A percentile compares a stretch with the other conserved stretches of the same genome.
These are phyloP conservation scores for Kodamaea neixiangensis DNA, from an alignment of 805 yeast species.

Conservation along the genomic window DNA sequence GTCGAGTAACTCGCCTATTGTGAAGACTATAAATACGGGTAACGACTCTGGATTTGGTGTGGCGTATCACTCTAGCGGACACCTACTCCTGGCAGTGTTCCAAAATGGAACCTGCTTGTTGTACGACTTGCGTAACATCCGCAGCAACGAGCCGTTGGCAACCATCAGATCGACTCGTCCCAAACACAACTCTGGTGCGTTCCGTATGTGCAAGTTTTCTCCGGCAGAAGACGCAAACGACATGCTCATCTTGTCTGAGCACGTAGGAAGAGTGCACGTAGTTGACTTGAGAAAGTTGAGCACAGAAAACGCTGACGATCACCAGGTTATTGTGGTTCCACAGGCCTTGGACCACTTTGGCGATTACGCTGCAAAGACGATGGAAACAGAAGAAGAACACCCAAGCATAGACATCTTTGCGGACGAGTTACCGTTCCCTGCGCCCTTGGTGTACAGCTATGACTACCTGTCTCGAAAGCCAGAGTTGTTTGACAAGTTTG, in stretches of 20 bases:
- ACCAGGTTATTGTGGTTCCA: constrained; percentile 75
- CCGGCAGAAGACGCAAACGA: constrained; percentile 66
- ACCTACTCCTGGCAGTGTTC: constrained; percentile 74
- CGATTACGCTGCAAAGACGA: constrained; percentile 17
- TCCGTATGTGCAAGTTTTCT: constrained; percentile 56
- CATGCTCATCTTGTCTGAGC: constrained; percentile 75
- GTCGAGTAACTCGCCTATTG: constrained; percentile 26
- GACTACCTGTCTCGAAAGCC: constrained; percentile 41
- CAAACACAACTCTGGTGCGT: constrained; percentile 60
- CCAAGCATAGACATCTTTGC: constrained; percentile 6
- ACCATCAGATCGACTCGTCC: constrained; percentile 62
- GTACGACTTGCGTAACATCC: constrained; percentile 70
- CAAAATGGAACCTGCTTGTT: constrained; percentile 82
- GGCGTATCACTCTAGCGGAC: constrained; percentile 73
- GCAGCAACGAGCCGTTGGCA: constrained; percentile 45
- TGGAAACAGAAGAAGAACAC: background rate
- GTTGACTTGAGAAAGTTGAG: constrained; percentile 71
- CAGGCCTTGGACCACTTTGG: constrained; percentile 45
- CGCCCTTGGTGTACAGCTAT: constrained; percentile 45
- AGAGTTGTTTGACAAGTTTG: constrained; percentile 36
- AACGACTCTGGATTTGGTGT: constrained; percentile 86
- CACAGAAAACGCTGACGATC: constrained; percentile 45
- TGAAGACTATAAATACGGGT: constrained; percentile 40
- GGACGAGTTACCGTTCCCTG: constrained; percentile 13
- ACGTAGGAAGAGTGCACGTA: constrained; percentile 83